Conservation (phyloP, 225 moss, liverwort and hornwort genomes). For the Neckera pumila region DNA sequence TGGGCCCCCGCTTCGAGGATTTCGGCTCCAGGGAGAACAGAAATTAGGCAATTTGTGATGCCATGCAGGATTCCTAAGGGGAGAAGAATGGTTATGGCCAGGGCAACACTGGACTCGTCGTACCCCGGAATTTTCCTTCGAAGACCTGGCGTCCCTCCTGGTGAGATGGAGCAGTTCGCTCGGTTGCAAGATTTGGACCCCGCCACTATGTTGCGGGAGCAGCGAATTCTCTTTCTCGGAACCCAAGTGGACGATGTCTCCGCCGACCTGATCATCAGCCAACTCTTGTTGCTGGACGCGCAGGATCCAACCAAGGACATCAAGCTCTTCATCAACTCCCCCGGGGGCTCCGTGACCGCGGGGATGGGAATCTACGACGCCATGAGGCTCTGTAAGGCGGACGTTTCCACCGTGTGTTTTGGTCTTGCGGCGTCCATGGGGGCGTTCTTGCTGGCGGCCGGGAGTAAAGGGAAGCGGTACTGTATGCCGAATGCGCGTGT, state of each 20-base stretch:
- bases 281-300: constrained; percentile 82
- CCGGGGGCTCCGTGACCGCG: constrained; percentile 92
- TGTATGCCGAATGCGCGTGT: constrained; percentile 97
- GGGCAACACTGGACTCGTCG: not conserved
- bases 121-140: constrained; percentile 1
- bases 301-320: constrained; percentile 88
- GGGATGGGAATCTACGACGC: constrained; percentile 99
- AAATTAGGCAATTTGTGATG: not conserved
- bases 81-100: not conserved
- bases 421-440: constrained; percentile 98
- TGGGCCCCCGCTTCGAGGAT: not conserved
- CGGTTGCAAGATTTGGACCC: constrained; percentile 80
- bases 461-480: constrained; percentile 83
- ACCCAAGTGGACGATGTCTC: constrained; percentile 85
- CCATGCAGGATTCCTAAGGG: not conserved
- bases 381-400: constrained; percentile 96
- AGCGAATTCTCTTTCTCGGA: constrained; percentile 74
- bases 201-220: constrained; percentile 54
- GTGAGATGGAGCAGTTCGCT: constrained; percentile 27
- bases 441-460: constrained; percentile 80
- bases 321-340: constrained; percentile 94
- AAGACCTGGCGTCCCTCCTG: not conserved
- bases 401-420: constrained; percentile 88
- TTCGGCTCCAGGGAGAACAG: not conserved
- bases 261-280: constrained; percentile 86